Evolutionary conservation across 2,329 filamentous ascomycete species (phyloP).

Genomic region (Teratosphaeriaceae sp.): DNA sequence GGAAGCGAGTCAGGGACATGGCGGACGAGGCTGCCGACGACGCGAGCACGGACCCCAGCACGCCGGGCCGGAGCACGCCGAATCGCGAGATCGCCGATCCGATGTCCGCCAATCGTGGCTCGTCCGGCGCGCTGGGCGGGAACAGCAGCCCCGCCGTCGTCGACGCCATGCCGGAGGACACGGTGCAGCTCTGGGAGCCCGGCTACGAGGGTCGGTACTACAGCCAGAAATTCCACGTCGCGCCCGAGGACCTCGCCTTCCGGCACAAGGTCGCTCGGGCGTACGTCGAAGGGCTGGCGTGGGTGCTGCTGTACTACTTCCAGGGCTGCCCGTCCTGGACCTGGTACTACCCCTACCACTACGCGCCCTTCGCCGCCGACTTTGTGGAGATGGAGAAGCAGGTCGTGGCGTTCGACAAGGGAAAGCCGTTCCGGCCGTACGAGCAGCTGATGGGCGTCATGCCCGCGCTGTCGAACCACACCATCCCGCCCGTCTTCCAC

Average conservation of each 20-base stretch:
- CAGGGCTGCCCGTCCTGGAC: conserved; percentile 98
- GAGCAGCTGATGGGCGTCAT: conserved; percentile 98
- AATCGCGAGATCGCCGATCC: conserved; percentile 27
- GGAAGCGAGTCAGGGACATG: conserved; percentile 71
- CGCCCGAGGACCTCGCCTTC: conserved; percentile 74
- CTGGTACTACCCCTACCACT: conserved; percentile 99
- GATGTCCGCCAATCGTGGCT: conserved; percentile 9
- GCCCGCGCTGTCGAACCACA: conserved; percentile 85
- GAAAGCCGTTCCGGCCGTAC: conserved; percentile 80
- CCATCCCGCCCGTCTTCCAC: conserved; percentile 83
- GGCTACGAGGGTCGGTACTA: conserved; percentile 96
- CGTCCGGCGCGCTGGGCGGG: conserved; percentile 29
- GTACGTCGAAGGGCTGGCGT: conserved; percentile 92
- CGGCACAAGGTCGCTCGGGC: conserved; percentile 79
- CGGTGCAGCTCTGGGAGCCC: conserved; percentile 86
- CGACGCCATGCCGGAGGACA: conserved; percentile 66
- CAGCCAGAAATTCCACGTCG: conserved; percentile 87
- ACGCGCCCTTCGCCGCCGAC: conserved; percentile 93
- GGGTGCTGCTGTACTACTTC: conserved; percentile 96
- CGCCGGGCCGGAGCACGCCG: conserved; percentile 55
- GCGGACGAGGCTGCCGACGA: conserved; percentile 50
- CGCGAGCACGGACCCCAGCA: conserved; percentile 31
- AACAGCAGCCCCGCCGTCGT: conserved; percentile 43
- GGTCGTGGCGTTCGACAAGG: conserved; percentile 51
- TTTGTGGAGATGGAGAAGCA: conserved; percentile 63